Conservation (phyloP, 2,329 filamentous ascomycete genomes). For the Tolypocladium nubicola region DNA sequence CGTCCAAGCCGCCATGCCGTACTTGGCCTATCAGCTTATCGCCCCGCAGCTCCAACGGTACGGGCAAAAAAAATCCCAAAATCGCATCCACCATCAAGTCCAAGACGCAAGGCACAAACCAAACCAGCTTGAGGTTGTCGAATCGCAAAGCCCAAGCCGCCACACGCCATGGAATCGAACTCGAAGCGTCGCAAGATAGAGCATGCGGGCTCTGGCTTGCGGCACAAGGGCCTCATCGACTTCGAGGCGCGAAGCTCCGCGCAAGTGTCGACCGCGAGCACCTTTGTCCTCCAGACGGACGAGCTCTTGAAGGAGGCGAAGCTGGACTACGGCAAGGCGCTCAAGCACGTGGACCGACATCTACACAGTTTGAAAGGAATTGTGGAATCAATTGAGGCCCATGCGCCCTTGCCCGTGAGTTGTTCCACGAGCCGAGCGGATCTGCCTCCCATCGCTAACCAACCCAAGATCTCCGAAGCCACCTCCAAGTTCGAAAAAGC, state of each 20-base stretch:
- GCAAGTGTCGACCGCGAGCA: conserved; percentile 35
- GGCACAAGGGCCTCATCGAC: conserved; percentile 25
- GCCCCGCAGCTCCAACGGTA: conserved; percentile 7
- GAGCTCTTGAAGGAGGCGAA: conserved; percentile 46
- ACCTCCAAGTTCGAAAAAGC: conserved; percentile 55
- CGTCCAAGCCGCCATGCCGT: conserved; percentile 2
- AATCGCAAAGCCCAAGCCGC: conserved; percentile 2
- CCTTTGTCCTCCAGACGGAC: conserved; percentile 49
- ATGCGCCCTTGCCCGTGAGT: conserved; percentile 39
- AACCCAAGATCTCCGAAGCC: conserved; percentile 56
- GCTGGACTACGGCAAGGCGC: conserved; percentile 37
- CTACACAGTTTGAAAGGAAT: conserved; percentile 41
- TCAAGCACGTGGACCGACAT: conserved; percentile 36
- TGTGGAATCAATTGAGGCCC: conserved; percentile 39
- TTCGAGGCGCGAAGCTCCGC: conserved; percentile 29
- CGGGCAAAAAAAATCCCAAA: not conserved
- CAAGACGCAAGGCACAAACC: not conserved
- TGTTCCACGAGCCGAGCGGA: not conserved
- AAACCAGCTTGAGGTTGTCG: conserved; percentile 1
- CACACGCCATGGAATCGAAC: conserved; percentile 30
- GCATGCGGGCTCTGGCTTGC: conserved; percentile 23
- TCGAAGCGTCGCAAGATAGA: conserved; percentile 39
- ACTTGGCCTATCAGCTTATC: conserved; percentile 12
- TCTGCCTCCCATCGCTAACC: conserved; percentile 5
- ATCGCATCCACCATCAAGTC: not conserved